phyloP scores from a whole-genome alignment of 441 rosid genomes.

The Adansonia grandidieri region DNA sequence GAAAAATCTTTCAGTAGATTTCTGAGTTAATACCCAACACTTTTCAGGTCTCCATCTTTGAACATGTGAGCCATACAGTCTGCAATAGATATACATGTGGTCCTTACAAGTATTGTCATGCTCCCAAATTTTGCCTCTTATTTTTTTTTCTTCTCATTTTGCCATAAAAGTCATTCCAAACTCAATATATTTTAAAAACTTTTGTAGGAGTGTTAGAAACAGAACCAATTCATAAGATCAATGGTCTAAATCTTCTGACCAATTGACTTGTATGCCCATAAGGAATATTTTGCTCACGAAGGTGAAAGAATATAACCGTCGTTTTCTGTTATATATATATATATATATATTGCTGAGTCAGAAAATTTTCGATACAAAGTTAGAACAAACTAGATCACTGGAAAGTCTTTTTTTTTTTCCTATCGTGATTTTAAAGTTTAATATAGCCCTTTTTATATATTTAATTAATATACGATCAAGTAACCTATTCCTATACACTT shows the following conservation, averaged over 20 bases:
- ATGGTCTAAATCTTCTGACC: background rate
- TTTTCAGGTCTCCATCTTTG: slow-evolving; percentile 21
- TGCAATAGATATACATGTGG: slow-evolving; percentile 18
- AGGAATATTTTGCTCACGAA: background rate
- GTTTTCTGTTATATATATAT: background rate
- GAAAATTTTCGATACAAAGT: too few relatives aligned
- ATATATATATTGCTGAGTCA: too few relatives aligned
- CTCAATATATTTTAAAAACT: background rate
- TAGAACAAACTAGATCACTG: too few relatives aligned
- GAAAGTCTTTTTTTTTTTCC: too few relatives aligned
- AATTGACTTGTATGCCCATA: background rate
- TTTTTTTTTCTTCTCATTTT: background rate
- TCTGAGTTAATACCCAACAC: slow-evolving; percentile 23
- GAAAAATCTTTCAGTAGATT: slow-evolving; percentile 23
- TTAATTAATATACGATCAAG: too few relatives aligned
- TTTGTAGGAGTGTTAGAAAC: background rate
- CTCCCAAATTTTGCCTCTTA: background rate
- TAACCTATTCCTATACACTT: too few relatives aligned
- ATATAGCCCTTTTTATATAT: too few relatives aligned
- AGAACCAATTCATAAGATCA: background rate
- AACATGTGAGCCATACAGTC: slow-evolving; percentile 29
- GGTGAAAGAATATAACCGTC: background rate
- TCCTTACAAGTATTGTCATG: slow-evolving; percentile 1
- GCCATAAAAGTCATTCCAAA: background rate
- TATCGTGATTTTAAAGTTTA: too few relatives aligned